Conservation (phyloP, 73 alveolate genomes). For the Paraurostyla sp. region DNA sequence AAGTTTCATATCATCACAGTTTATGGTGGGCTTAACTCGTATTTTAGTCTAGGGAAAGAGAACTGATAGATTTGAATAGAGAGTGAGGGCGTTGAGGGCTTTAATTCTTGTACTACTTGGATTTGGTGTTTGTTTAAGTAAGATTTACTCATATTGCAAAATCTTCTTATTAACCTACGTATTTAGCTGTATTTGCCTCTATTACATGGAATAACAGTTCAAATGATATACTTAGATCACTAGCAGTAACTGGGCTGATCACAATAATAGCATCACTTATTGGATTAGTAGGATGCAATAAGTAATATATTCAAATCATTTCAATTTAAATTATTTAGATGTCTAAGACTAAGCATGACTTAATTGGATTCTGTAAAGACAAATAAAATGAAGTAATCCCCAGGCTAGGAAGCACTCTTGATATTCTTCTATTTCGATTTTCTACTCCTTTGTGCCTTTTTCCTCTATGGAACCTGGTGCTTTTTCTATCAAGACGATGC, state of each 20-base stretch:
- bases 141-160: background rate
- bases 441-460: slow-evolving; percentile 37
- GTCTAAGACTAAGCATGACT: too few species aligned
- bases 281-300: slow-evolving; percentile 54
- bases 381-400: slow-evolving; percentile 56
- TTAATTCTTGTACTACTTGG: background rate
- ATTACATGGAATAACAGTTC: slow-evolving; percentile 57
- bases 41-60: slow-evolving; percentile 64
- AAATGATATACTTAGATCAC: slow-evolving; percentile 24
- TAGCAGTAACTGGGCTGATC: slow-evolving; percentile 48
- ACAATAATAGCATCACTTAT: slow-evolving; percentile 46
- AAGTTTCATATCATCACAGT: background rate
- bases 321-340: background rate
- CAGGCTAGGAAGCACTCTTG: slow-evolving; percentile 64
- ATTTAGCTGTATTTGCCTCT: slow-evolving; percentile 54
- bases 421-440: slow-evolving; percentile 59
- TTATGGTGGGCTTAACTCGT: too few species aligned
- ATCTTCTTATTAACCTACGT: background rate
- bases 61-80: slow-evolving; percentile 20
- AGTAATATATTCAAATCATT: background rate
- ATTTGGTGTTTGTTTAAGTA: slow-evolving; percentile 48
- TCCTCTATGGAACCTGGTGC: slow-evolving; percentile 46
- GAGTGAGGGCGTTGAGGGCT: background rate
- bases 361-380: slow-evolving; percentile 40
- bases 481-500: slow-evolving; percentile 66